These are phyloP conservation scores for Senna tora DNA, from an alignment of 306 rosid genomes.

Conservation along the genomic window DNA sequence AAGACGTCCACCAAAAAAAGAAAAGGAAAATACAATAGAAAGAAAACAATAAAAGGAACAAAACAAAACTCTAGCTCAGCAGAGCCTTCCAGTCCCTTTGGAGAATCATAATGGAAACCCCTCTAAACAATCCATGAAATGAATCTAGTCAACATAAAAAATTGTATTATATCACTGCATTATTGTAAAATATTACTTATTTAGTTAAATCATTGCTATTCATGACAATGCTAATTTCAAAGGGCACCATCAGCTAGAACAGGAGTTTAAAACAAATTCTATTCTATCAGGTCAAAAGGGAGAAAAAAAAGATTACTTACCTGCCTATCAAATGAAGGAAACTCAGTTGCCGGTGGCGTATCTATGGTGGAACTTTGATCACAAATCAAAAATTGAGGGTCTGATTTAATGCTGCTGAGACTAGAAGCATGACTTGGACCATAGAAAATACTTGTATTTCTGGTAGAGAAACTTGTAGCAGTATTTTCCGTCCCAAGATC, in stretches of 20 bases:
- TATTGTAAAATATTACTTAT: not conserved
- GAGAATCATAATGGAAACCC: too few species aligned
- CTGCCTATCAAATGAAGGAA: conserved; percentile 59
- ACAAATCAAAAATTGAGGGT: conserved; percentile 49
- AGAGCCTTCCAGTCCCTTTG: too few species aligned
- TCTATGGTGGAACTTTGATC: conserved; percentile 56
- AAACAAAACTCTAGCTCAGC: too few species aligned
- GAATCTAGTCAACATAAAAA: conserved; percentile 26
- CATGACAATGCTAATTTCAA: conserved; percentile 13
- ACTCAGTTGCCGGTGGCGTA: conserved; percentile 29
- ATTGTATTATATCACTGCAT: not conserved
- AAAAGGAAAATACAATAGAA: too few species aligned
- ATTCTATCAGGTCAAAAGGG: conserved; percentile 31
- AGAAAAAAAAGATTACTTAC: conserved; percentile 44
- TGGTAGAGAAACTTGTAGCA: conserved; percentile 44
- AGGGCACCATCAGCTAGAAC: conserved; percentile 9
- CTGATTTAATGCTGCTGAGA: conserved; percentile 53
- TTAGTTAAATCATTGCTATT: not conserved
- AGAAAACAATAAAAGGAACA: too few species aligned
- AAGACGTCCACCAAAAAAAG: too few species aligned
- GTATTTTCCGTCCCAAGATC: conserved; percentile 52
- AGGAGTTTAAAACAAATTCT: conserved; percentile 17
- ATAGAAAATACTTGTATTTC: conserved; percentile 45
- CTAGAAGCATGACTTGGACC: conserved; percentile 55
- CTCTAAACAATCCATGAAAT: too few species aligned